Evolutionary conservation across 2,329 filamentous ascomycete species (phyloP).

Genomic region (Mariannaea sp.): DNA sequence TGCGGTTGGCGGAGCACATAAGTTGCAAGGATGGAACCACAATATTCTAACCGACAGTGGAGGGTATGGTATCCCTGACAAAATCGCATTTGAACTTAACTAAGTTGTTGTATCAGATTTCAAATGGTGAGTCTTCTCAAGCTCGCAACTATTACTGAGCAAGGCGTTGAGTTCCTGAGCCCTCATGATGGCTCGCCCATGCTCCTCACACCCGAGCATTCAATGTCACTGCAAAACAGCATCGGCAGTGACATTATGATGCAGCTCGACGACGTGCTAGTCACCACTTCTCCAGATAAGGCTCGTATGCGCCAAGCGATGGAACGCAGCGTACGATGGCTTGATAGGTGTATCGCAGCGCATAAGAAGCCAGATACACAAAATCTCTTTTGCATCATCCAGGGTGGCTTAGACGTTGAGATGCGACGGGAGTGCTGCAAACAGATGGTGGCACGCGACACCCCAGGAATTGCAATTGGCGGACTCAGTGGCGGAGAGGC

Average conservation of each 20-base stretch:
- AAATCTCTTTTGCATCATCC: constrained; percentile 98
- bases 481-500: constrained; percentile 94
- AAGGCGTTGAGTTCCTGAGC: constrained; percentile 93
- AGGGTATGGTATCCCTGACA: constrained; percentile 53
- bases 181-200: constrained; percentile 95
- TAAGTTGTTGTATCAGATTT: constrained; percentile 65
- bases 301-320: constrained; percentile 92
- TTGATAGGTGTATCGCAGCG: constrained; percentile 90
- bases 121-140: constrained; percentile 98
- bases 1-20: constrained; percentile 88
- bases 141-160: constrained; percentile 90
- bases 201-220: constrained; percentile 97
- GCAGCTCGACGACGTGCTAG: constrained; percentile 98
- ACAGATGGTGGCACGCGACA: constrained; percentile 88
- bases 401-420: constrained; percentile 88
- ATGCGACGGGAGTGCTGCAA: constrained; percentile 82
- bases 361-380: constrained; percentile 83
- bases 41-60: constrained; percentile 89
- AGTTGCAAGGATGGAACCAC: constrained; percentile 90
- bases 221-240: constrained; percentile 92
- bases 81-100: not conserved
- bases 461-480: constrained; percentile 95
- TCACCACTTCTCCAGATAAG: constrained; percentile 89
- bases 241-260: constrained; percentile 99
- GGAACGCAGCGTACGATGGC: constrained; percentile 91